phyloP scores from a whole-genome alignment of 495 filamentous ascomycete genomes.

The Penicillium malachiteum region DNA sequence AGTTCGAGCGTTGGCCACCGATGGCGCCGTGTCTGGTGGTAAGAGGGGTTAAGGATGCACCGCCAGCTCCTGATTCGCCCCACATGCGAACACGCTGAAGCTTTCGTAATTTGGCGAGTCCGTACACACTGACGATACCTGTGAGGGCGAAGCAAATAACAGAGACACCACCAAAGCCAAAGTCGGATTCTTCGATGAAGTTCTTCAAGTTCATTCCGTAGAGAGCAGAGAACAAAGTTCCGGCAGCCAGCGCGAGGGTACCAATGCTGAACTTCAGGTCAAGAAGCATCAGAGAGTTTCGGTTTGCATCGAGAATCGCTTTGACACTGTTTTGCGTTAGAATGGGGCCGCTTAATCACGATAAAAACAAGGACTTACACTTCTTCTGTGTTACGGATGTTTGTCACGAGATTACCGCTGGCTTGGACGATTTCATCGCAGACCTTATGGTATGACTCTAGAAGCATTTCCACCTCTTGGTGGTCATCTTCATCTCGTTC shows the following conservation, averaged over 20 bases:
- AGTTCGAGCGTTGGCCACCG: conserved; percentile 34
- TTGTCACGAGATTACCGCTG: conserved; percentile 87
- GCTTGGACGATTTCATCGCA: conserved; percentile 97
- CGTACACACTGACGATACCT: conserved; percentile 72
- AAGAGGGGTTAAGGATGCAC: conserved; percentile 31
- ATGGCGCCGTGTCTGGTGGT: conserved; percentile 24
- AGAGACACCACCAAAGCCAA: conserved; percentile 79
- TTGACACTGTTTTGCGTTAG: conserved; percentile 63
- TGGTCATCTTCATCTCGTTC: conserved; percentile 82
- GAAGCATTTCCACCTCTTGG: conserved; percentile 92
- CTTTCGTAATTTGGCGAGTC: conserved; percentile 75
- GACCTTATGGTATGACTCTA: conserved; percentile 97
- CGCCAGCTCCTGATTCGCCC: conserved; percentile 47
- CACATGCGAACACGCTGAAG: conserved; percentile 92
- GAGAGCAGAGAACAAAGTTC: conserved; percentile 91
- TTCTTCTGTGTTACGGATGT: conserved; percentile 97
- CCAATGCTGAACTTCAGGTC: conserved; percentile 96
- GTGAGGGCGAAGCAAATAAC: conserved; percentile 69
- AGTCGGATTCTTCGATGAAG: conserved; percentile 94
- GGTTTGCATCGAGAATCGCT: conserved; percentile 95
- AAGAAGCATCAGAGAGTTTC: conserved; percentile 96
- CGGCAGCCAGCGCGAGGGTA: conserved; percentile 85
- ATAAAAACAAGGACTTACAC: conserved; percentile 59
- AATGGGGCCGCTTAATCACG: neutral
- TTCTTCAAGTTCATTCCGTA: conserved; percentile 99